Evolutionary conservation across 345 rosid species (phyloP), one percentile per base, ranked within the genome.

Genomic region (Populus ilicifolia): DNA sequence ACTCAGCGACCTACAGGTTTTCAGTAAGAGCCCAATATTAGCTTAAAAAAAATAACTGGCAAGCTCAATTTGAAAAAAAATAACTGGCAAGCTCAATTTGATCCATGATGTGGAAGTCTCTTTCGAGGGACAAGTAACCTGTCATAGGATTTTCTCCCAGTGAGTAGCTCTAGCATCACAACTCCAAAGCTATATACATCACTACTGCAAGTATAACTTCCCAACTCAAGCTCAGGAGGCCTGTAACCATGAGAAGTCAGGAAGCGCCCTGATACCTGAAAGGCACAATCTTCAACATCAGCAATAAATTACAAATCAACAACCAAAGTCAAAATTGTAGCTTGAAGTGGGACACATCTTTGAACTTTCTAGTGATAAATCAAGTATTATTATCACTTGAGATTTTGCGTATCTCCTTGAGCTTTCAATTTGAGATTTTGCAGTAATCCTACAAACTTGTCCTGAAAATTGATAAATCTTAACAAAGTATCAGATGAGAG

Each of bases 121-220:
- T 3, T 64, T 29, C 59, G 35, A 52, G 41, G 64, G 67, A 69
- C 27, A 63, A 75, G 75, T 83, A 61, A 94, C 98, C 97, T 92
- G 86, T 96, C 98, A 67, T 83, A 85, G 48, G 99, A 79, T 82
- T 86, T 90, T 68, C 94, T 87, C 36, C 98, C 96, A 0, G 98
- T 90, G 67, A 96, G 98, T 64, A 96, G 91, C 82, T 96, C 99
- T 73, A 96, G 88, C 96, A 96, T 91, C 77, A 96, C 93, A 67
- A 96, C 93, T 8, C 99, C 99, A 41, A 96, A 92, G 87, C 98
- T 96, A 79, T 88, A 93, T 44, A 96, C 88, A 77, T 96, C 99
- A 70, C 98, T 96, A 75, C 91, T 93, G 87, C 91, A 90, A 69
- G 96, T 88, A 68, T 90, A 92, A 73, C 83, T 87, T 85, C 99